These are phyloP conservation scores for Nidularia pulvinata DNA, from an alignment of 768 basidiomycete genomes.

Conservation along the genomic window DNA sequence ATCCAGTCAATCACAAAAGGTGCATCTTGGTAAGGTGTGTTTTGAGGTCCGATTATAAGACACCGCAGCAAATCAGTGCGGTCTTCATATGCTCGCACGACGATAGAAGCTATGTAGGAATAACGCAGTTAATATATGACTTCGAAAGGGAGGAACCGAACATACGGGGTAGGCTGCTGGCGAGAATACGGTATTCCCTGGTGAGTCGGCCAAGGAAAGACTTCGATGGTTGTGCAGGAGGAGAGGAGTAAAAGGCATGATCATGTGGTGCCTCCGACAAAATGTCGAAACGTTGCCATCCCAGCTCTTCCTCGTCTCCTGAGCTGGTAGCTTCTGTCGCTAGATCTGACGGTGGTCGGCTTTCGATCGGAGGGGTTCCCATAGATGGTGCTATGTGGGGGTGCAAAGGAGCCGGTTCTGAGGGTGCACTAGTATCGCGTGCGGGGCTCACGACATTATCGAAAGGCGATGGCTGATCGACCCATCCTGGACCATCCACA, in stretches of 20 bases:
- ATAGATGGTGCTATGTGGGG: background rate
- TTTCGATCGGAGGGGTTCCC: background rate
- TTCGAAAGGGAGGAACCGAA: background rate
- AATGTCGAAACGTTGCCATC: constrained; percentile 85
- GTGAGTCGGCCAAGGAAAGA: constrained; percentile 73
- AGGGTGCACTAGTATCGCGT: background rate
- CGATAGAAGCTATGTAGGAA: constrained; percentile 64
- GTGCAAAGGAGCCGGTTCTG: background rate
- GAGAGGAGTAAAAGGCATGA: constrained; percentile 74
- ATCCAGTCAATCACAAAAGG: constrained; percentile 97
- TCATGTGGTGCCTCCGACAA: constrained; percentile 75
- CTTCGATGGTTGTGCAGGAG: constrained; percentile 66
- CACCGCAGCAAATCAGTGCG: constrained; percentile 84
- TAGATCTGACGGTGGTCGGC: background rate
- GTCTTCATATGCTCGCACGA: constrained; percentile 91
- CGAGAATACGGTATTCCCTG: constrained; percentile 82
- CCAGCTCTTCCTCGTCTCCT: constrained; percentile 28
- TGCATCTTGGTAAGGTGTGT: constrained; percentile 94
- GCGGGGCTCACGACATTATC: background rate
- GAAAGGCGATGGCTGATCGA: background rate
- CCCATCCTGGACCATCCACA: background rate
- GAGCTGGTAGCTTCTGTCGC: background rate
- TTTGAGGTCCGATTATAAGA: constrained; percentile 90
- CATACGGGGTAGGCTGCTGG: constrained; percentile 81
- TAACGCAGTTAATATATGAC: no score